phyloP scores from a whole-genome alignment of 1,284 basidiomycete genomes.

The Mrakiaceae sp. region DNA sequence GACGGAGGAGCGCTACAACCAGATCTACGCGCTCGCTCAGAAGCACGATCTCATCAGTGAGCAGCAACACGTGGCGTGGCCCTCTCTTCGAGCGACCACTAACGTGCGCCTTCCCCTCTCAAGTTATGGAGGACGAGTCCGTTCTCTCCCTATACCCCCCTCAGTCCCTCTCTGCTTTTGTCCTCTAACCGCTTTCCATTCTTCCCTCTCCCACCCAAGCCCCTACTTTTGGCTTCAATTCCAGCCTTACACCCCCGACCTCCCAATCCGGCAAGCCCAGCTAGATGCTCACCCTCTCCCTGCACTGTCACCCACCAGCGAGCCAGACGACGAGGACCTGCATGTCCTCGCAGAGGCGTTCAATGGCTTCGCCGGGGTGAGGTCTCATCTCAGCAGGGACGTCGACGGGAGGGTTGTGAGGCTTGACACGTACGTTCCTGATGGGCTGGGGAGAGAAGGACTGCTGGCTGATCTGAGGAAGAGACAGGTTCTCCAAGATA shows the following conservation, averaged over 20 bases:
- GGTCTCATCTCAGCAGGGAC: slow-evolving; percentile 37
- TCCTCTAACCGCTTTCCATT: not conserved
- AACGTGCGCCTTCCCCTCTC: not conserved
- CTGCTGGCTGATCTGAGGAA: too few species aligned
- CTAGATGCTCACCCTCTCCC: slow-evolving; percentile 6
- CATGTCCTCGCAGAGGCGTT: slow-evolving; percentile 15
- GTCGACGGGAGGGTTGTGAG: slow-evolving; percentile 41
- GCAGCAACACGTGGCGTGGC: slow-evolving; percentile 29
- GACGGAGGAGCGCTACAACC: slow-evolving; percentile 34
- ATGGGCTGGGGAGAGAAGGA: not conserved
- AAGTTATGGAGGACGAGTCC: slow-evolving; percentile 23
- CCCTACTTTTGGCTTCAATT: slow-evolving; percentile 25
- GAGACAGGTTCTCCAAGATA: slow-evolving; percentile 22
- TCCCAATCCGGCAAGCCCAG: slow-evolving; percentile 8
- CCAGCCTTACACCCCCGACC: slow-evolving; percentile 20
- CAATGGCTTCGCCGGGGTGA: slow-evolving; percentile 22
- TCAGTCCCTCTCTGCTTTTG: too few species aligned
- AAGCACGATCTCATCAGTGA: slow-evolving; percentile 39
- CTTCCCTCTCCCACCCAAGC: not conserved
- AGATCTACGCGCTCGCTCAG: slow-evolving; percentile 38
- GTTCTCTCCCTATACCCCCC: not conserved
- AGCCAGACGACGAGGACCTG: slow-evolving; percentile 19
- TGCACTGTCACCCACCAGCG: slow-evolving; percentile 13
- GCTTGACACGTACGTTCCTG: slow-evolving; percentile 31
- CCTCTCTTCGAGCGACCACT: not conserved